A percentile compares a stretch with the other conserved stretches of the same genome.
Evolutionary conservation across 2,329 filamentous ascomycete species (phyloP).

Genomic region (Aspergillus puulaauensis): DNA sequence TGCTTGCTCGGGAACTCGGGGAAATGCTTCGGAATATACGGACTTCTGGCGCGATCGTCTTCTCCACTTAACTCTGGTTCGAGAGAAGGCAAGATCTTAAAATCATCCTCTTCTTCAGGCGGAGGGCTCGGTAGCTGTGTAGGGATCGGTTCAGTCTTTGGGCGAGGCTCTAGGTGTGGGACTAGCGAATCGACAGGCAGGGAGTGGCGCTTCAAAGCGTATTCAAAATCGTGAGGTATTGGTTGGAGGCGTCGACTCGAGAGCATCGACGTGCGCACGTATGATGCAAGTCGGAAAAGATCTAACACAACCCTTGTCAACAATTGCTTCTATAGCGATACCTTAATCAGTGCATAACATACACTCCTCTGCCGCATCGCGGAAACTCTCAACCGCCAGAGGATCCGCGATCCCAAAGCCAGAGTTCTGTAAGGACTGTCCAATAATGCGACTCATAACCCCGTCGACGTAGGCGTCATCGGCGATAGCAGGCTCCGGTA

Average conservation of each 20-base stretch:
- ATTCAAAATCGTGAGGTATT: slow-evolving; percentile 60
- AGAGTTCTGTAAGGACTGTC: slow-evolving; percentile 49
- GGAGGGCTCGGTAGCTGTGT: slow-evolving; percentile 41
- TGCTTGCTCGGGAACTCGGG: slow-evolving; percentile 64
- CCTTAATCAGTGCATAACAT: slow-evolving; percentile 29
- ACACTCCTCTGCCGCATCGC: slow-evolving; percentile 59
- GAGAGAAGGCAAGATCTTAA: slow-evolving; percentile 45
- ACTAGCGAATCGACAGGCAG: slow-evolving; percentile 34
- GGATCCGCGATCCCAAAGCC: slow-evolving; percentile 58
- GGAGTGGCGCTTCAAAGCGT: slow-evolving; percentile 36
- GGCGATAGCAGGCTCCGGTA: slow-evolving; percentile 43
- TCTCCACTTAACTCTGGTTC: slow-evolving; percentile 52
- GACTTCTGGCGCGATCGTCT: slow-evolving; percentile 46
- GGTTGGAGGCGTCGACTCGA: slow-evolving; percentile 55
- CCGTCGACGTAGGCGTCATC: slow-evolving; percentile 55
- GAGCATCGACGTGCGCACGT: slow-evolving; percentile 59
- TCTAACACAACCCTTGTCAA: slow-evolving; percentile 40
- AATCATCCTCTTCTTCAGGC: slow-evolving; percentile 37
- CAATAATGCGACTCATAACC: slow-evolving; percentile 57
- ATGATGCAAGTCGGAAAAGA: slow-evolving; percentile 54
- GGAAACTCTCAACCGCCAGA: slow-evolving; percentile 57
- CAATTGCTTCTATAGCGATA: slow-evolving; percentile 15
- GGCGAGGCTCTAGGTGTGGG: slow-evolving; percentile 32
- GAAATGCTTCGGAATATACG: slow-evolving; percentile 61
- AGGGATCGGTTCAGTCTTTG: slow-evolving; percentile 20